Conservation (phyloP, 2,329 filamentous ascomycete species). For the Tetracladium maxilliforme region DNA sequence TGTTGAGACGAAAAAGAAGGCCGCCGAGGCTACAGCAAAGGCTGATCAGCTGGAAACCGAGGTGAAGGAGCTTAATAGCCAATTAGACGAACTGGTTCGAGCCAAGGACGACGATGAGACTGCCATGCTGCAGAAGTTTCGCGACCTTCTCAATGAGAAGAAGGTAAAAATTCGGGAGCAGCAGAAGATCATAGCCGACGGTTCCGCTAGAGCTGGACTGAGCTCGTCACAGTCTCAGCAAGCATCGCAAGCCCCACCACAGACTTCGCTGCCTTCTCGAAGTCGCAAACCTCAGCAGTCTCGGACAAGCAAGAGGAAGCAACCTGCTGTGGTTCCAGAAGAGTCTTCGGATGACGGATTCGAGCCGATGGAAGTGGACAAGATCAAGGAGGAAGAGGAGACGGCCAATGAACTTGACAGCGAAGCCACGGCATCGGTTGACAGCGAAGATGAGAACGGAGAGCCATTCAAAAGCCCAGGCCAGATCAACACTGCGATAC, state of each 20-base stretch:
- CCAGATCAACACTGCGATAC: too few relatives aligned
- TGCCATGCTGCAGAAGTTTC: slow-evolving; percentile 53
- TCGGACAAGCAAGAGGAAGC: slow-evolving; percentile 5
- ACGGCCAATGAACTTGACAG: slow-evolving; percentile 3
- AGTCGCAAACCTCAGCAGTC: slow-evolving; percentile 20
- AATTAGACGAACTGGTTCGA: slow-evolving; percentile 50
- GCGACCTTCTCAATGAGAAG: slow-evolving; percentile 60
- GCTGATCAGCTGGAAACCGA: slow-evolving; percentile 37
- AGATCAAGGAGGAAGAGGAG: slow-evolving; percentile 4
- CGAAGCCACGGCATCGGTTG: too few relatives aligned
- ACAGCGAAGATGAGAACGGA: too few relatives aligned
- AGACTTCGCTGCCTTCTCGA: slow-evolving; percentile 40
- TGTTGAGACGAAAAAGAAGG: too few relatives aligned
- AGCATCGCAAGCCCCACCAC: too few relatives aligned
- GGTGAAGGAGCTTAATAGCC: slow-evolving; percentile 41
- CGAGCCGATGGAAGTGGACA: slow-evolving; percentile 35
- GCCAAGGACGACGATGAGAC: slow-evolving; percentile 54
- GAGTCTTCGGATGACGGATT: slow-evolving; percentile 30
- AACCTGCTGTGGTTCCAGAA: slow-evolving; percentile 8
- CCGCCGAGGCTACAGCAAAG: slow-evolving; percentile 26
- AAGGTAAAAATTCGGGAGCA: slow-evolving; percentile 68
- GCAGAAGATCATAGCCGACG: too few relatives aligned
- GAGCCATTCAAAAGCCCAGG: too few relatives aligned
- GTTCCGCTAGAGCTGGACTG: too few relatives aligned
- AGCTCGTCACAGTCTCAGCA: too few relatives aligned